Evolutionary conservation across 768 basidiomycete species (phyloP).

Genomic region (Trametes elegans): DNA sequence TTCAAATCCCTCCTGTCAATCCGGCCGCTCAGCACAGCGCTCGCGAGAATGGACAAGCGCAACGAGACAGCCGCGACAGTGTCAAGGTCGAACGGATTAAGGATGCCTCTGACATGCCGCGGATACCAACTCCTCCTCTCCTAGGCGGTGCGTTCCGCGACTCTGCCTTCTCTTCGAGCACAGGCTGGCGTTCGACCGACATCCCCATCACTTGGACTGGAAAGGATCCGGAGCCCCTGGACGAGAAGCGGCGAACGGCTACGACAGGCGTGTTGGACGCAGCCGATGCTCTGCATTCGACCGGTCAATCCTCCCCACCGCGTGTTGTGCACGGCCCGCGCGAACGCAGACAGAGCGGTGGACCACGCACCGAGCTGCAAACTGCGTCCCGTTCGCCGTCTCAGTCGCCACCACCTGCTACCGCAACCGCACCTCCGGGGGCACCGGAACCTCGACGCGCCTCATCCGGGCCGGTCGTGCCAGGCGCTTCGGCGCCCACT

Average conservation of each 20-base stretch:
- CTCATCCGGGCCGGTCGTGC: conserved; percentile 38
- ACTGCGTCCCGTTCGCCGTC: not conserved
- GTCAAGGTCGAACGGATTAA: not conserved
- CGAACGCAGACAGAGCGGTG: conserved; percentile 11
- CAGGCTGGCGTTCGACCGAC: conserved; percentile 43
- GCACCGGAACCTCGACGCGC: conserved; percentile 21
- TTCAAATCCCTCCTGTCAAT: not conserved
- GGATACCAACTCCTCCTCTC: conserved; percentile 38
- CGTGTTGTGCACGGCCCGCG: conserved; percentile 13
- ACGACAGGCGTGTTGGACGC: conserved; percentile 5
- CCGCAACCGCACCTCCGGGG: not conserved
- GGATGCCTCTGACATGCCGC: conserved; percentile 16
- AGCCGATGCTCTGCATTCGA: not conserved
- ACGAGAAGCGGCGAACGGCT: conserved; percentile 7
- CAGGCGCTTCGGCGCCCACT: conserved; percentile 55
- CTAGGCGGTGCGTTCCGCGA: conserved; percentile 65
- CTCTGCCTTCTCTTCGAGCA: conserved; percentile 55
- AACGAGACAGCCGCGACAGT: not conserved
- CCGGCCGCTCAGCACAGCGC: not conserved
- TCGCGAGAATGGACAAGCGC: not conserved
- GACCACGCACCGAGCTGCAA: conserved; percentile 4
- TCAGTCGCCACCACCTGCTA: not conserved
- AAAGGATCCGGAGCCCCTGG: conserved; percentile 29
- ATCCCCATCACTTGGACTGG: conserved; percentile 67
- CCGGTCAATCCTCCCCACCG: conserved; percentile 7